Evolutionary conservation across 2,329 filamentous ascomycete species (phyloP).

Genomic region (Aspergillus jensenii): DNA sequence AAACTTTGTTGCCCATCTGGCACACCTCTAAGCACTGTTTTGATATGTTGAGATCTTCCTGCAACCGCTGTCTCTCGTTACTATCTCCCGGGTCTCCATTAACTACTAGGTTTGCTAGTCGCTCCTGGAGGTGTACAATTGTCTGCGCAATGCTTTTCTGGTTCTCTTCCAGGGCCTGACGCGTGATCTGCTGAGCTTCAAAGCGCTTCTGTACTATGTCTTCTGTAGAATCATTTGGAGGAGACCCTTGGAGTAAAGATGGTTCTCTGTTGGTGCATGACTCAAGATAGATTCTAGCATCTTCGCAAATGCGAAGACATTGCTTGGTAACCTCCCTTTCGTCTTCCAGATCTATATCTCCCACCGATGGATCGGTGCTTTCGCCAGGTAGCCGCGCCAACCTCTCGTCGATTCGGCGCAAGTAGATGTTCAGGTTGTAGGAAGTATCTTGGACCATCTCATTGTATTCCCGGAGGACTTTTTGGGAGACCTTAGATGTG

Average conservation of each 20-base stretch:
- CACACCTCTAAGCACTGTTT: slow-evolving; percentile 43
- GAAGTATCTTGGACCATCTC: slow-evolving; percentile 41
- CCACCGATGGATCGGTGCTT: slow-evolving; percentile 17
- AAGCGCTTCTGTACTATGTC: slow-evolving; percentile 22
- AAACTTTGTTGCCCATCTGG: slow-evolving; percentile 34
- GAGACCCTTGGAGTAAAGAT: slow-evolving; percentile 14
- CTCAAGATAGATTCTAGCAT: slow-evolving; percentile 36
- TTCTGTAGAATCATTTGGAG: slow-evolving; percentile 2
- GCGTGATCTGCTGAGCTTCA: slow-evolving; percentile 34
- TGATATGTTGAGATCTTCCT: slow-evolving; percentile 35
- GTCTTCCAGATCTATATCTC: slow-evolving; percentile 34
- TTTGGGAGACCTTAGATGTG: slow-evolving; percentile 28
- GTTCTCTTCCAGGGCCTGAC: slow-evolving; percentile 31
- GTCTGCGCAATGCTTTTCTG: slow-evolving; percentile 31
- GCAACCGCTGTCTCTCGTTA: slow-evolving; percentile 29
- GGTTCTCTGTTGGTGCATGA: slow-evolving; percentile 31
- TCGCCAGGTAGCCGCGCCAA: slow-evolving; percentile 21
- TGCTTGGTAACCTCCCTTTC: slow-evolving; percentile 39
- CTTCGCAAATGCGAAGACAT: slow-evolving; percentile 42
- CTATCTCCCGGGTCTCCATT: slow-evolving; percentile 17
- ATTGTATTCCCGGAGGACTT: slow-evolving; percentile 37
- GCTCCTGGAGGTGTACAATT: slow-evolving; percentile 34
- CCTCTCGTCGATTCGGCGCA: slow-evolving; percentile 40
- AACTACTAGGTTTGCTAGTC: slow-evolving; percentile 26
- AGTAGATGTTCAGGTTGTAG: slow-evolving; percentile 36